Base-by-base conservation (phyloP, 1,284 basidiomycete genomes). In the Trichosporon ovoides region DNA sequence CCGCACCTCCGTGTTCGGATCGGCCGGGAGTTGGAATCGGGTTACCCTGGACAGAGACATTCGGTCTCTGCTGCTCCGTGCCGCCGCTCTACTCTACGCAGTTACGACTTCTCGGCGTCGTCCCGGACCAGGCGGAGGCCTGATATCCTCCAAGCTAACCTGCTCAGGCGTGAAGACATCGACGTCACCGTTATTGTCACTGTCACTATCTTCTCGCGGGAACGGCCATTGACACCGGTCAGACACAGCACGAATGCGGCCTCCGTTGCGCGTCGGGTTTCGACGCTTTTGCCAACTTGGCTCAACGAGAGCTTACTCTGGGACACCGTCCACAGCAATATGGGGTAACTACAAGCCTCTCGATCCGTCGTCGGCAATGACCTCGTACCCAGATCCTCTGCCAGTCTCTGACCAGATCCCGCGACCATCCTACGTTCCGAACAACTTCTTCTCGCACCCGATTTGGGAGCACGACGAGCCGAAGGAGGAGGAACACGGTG, bases 371-470 rank as follows among this genome's bases (percentile, higher is more conserved):
- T 52, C 53, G 7, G 70, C 73, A 13, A 65, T 74, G 58, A 66
- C 63, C 1, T 43, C 61, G 24, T 74, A 74, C 52, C 71, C 73
- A 9, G 46, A 58, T 10, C 81, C 81, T 7, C 81, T 83, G 34
- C 55, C 64, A 11, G 87, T 91, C 4, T 88, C 89, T 4, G 52
- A 72, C 0, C 69, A 79, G 52, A 89, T 91, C 33, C 31, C 59
- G 3, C 79, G 81, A 49, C 89, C 90, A 0, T 68, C 77, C 0
- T 92, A 92, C 70, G 84, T 79, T 6, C 74, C 74, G 2, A 54
- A 74, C n/a, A 71, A 74, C 56, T 73, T 73, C 56, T 73, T 66
- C 37, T 64, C 68, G 3, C 68, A 69, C 14, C 67, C 69, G 56
- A 58, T n/a, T 75, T 78, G n/a, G 66, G 89, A 48, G 76, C 85